A percentile compares a stretch with the other conserved stretches of the same genome.
phyloP scores from a whole-genome alignment of 2,329 filamentous ascomycete species.

The Coniochaeta ligniaria region DNA sequence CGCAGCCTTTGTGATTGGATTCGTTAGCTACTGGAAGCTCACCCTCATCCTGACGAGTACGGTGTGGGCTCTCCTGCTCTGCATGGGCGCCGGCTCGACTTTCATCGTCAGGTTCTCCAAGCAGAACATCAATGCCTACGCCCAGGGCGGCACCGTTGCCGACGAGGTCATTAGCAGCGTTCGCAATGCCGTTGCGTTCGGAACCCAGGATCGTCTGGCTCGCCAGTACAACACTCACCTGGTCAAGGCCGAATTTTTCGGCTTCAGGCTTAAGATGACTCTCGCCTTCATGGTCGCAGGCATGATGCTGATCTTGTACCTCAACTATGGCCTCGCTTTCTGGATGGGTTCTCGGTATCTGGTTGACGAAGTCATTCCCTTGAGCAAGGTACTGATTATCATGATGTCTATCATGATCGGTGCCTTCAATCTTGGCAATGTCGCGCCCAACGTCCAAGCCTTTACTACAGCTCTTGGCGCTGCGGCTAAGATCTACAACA shows the following conservation, averaged over 20 bases:
- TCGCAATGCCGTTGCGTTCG: constrained; percentile 86
- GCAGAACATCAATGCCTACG: constrained; percentile 70
- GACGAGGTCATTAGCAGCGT: constrained; percentile 95
- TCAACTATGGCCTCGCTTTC: constrained; percentile 83
- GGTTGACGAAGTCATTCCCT: constrained; percentile 53
- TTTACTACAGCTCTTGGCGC: constrained; percentile 80
- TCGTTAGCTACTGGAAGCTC: constrained; percentile 87
- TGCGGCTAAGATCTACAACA: constrained; percentile 85
- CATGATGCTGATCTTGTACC: constrained; percentile 78
- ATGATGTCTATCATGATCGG: constrained; percentile 90
- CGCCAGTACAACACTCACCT: constrained; percentile 76
- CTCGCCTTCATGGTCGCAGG: constrained; percentile 73
- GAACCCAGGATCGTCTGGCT: constrained; percentile 87
- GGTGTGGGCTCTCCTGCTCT: constrained; percentile 54
- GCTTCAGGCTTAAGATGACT: constrained; percentile 65
- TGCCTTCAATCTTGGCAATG: constrained; percentile 82
- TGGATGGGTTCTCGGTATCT: constrained; percentile 80
- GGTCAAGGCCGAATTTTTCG: constrained; percentile 63
- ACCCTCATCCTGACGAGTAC: constrained; percentile 81
- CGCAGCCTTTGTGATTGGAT: constrained; percentile 84
- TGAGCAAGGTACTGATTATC: constrained; percentile 74
- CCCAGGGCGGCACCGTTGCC: constrained; percentile 76
- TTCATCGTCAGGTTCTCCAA: constrained; percentile 81
- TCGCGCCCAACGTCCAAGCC: constrained; percentile 78
- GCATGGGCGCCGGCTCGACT: constrained; percentile 59